A percentile compares a stretch with the other conserved stretches of the same genome.
phyloP scores from a whole-genome alignment of 805 yeast species.

The Kazachstania kunashirensis region DNA sequence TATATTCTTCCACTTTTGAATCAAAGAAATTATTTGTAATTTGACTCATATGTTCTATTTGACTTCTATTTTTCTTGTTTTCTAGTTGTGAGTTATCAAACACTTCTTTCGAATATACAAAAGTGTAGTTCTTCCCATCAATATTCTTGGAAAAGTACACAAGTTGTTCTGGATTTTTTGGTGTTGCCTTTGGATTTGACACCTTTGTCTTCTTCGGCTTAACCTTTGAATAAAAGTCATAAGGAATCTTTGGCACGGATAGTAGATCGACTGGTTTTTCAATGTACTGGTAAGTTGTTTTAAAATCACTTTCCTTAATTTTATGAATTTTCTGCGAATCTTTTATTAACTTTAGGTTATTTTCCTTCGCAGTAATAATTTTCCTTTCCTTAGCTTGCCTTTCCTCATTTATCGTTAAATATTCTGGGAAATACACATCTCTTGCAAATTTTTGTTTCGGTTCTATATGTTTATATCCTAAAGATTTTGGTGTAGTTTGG shows the following conservation, averaged over 20 bases:
- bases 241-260: slow-evolving; percentile 7
- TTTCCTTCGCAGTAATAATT: slow-evolving; percentile 19
- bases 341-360: slow-evolving; percentile 14
- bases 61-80: slow-evolving; percentile 12
- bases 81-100: slow-evolving; percentile 22
- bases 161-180: slow-evolving; percentile 20
- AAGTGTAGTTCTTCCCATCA: slow-evolving; percentile 12
- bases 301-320: slow-evolving; percentile 2
- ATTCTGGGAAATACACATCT: slow-evolving; percentile 21
- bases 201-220: background rate
- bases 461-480: slow-evolving; percentile 16
- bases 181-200: slow-evolving; percentile 20
- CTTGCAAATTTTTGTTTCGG: slow-evolving; percentile 16
- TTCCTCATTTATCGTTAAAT: slow-evolving; percentile 16
- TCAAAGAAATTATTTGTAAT: slow-evolving; percentile 11
- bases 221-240: slow-evolving; percentile 1
- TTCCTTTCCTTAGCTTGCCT: slow-evolving; percentile 14
- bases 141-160: slow-evolving; percentile 13
- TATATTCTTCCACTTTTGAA: slow-evolving; percentile 13
- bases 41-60: slow-evolving; percentile 8
- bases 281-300: background rate
- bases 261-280: slow-evolving; percentile 2
- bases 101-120: slow-evolving; percentile 18
- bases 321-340: slow-evolving; percentile 14
- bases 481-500: slow-evolving; percentile 9